Evolutionary conservation across 345 rosid genomes (phyloP).

Genomic region (Alliaria petiolata): DNA sequence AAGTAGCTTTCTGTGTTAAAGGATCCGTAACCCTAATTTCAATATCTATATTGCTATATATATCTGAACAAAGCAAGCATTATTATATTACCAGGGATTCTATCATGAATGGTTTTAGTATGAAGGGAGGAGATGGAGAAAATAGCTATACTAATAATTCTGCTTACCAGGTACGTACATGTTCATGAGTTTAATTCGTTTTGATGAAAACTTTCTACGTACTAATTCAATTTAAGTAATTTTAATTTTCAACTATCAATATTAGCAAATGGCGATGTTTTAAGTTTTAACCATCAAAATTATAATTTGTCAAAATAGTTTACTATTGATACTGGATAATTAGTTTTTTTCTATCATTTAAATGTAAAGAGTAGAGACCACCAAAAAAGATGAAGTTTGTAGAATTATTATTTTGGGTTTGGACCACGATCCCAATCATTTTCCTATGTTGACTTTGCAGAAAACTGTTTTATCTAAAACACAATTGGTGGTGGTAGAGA

Average conservation of each 20-base stretch:
- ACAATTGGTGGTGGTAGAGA: neutral
- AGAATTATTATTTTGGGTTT: neutral
- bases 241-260: too few species aligned
- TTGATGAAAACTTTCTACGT: too few species aligned
- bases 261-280: too few species aligned
- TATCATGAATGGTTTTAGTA: neutral
- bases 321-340: too few species aligned
- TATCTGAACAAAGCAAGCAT: neutral
- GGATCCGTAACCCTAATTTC: neutral
- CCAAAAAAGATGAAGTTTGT: too few species aligned
- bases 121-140: slow-evolving; percentile 8
- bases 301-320: too few species aligned
- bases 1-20: neutral
- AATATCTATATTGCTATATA: neutral
- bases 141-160: neutral
- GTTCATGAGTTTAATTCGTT: neutral
- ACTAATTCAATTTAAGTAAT: too few species aligned
- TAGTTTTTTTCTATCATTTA: too few species aligned
- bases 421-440: neutral
- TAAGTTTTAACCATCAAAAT: too few species aligned
- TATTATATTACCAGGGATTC: neutral
- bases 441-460: neutral
- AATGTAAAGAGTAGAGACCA: too few species aligned
- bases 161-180: neutral
- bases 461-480: neutral